Percentiles rank a stretch among this genome's conserved stretches.
Conservation (phyloP, 306 rosid genomes). For the Quillaja saponaria region DNA sequence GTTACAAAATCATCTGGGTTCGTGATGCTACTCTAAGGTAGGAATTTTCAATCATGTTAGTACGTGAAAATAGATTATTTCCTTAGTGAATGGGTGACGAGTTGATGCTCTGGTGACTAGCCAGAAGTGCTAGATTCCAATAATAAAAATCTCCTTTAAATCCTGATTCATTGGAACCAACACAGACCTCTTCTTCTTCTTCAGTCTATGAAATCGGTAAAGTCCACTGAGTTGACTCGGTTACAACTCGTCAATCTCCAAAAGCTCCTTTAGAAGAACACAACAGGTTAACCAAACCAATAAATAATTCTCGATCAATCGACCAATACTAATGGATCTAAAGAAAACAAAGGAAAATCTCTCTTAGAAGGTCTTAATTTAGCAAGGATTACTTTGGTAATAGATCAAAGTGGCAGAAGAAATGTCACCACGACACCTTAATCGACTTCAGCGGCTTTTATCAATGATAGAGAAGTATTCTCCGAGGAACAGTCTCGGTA, state of each 20-base stretch:
- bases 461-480: conserved; percentile 73
- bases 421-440: conserved; percentile 76
- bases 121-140: conserved; percentile 52
- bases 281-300: conserved; percentile 23
- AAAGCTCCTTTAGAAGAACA: conserved; percentile 53
- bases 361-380: conserved; percentile 56
- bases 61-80: no score
- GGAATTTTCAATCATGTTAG: no score
- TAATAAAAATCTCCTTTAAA: conserved; percentile 55
- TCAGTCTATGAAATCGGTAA: conserved; percentile 10
- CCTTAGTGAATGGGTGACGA: no score
- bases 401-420: conserved; percentile 65
- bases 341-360: conserved; percentile 46
- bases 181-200: conserved; percentile 27
- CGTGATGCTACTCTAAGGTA: no score
- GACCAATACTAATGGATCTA: not conserved
- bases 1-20: no score
- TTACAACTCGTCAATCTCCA: conserved; percentile 72
- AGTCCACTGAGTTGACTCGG: conserved; percentile 39
- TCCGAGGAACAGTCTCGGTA: conserved; percentile 61
- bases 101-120: no score
- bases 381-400: conserved; percentile 60
- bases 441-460: conserved; percentile 59
- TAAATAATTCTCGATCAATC: conserved; percentile 2
- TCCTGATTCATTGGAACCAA: conserved; percentile 37